A percentile compares a stretch with the other conserved stretches of the same genome.
phyloP scores from a whole-genome alignment of 345 rosid species.

The Salix exigua region DNA sequence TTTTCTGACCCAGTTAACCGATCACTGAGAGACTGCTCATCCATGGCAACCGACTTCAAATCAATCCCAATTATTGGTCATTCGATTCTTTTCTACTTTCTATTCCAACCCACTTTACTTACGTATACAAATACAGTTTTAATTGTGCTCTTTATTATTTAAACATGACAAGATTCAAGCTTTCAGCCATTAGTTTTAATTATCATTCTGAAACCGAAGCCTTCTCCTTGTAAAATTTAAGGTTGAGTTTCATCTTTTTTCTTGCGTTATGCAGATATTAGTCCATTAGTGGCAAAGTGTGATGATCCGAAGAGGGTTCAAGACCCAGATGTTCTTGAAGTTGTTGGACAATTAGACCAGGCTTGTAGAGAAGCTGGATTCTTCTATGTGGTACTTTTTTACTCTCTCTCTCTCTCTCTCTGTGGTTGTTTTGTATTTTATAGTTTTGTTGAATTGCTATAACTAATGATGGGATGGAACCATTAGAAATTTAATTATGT shows the following conservation, averaged over 20 bases:
- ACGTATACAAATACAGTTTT: too few species aligned
- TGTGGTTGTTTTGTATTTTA: neutral
- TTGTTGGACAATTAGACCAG: conserved; percentile 57
- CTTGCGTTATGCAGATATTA: conserved; percentile 44
- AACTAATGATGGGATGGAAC: neutral
- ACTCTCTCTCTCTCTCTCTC: neutral
- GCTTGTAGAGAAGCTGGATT: conserved; percentile 89
- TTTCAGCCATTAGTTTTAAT: neutral
- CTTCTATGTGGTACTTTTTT: conserved; percentile 69
- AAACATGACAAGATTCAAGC: too few species aligned
- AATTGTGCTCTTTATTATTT: too few species aligned
- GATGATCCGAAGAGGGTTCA: conserved; percentile 58
- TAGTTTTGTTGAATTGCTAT: neutral
- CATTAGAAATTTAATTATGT: too few species aligned
- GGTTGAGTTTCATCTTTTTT: neutral
- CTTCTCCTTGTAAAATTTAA: too few species aligned
- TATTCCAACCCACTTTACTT: neutral
- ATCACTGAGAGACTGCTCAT: conserved; percentile 7
- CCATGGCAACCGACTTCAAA: conserved; percentile 61
- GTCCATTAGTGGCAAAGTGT: conserved; percentile 51
- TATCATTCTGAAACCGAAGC: neutral
- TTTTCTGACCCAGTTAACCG: too few species aligned
- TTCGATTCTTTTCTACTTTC: neutral
- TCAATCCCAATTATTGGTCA: conserved; percentile 59
- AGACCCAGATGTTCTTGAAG: conserved; percentile 51